A percentile compares a stretch with the other conserved stretches of the same genome.
phyloP scores from a whole-genome alignment of 2,329 filamentous ascomycete species.

The Endoconidiophora polonica region DNA sequence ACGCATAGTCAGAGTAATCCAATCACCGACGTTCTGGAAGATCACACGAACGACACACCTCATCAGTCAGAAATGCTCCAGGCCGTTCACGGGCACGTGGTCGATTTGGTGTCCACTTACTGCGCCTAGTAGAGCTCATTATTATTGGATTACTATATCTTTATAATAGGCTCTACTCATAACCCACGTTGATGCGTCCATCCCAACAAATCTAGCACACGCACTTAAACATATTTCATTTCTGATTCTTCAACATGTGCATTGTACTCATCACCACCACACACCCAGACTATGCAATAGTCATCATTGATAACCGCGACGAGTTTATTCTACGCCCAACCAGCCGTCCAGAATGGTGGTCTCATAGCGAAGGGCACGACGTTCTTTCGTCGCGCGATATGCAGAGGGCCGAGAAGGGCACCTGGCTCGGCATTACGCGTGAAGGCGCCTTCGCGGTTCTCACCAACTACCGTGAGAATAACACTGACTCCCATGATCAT shows the following conservation, averaged over 20 bases:
- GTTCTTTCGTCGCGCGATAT: constrained; percentile 46
- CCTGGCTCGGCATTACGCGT: constrained; percentile 48
- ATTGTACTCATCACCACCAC: constrained; percentile 61
- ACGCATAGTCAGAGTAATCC: no score
- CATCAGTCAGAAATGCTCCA: no score
- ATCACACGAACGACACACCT: no score
- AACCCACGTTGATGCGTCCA: no score
- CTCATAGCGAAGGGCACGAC: constrained; percentile 25
- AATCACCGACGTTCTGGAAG: no score
- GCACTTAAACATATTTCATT: neutral
- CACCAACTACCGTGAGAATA: constrained; percentile 48
- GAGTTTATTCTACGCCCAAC: constrained; percentile 51
- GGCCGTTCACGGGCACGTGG: no score
- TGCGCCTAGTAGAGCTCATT: no score
- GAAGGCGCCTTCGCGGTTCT: constrained; percentile 44
- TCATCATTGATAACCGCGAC: constrained; percentile 65
- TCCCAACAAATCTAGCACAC: no score
- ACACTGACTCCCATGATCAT: constrained; percentile 30
- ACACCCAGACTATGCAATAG: constrained; percentile 58
- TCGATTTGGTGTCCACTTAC: no score
- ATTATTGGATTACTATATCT: no score
- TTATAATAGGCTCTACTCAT: no score
- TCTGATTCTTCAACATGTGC: constrained; percentile 38
- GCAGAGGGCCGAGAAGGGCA: constrained; percentile 43
- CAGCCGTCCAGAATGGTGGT: constrained; percentile 48